phyloP scores from a whole-genome alignment of 1,284 basidiomycete genomes.

The Mycosarcoma maydis region DNA sequence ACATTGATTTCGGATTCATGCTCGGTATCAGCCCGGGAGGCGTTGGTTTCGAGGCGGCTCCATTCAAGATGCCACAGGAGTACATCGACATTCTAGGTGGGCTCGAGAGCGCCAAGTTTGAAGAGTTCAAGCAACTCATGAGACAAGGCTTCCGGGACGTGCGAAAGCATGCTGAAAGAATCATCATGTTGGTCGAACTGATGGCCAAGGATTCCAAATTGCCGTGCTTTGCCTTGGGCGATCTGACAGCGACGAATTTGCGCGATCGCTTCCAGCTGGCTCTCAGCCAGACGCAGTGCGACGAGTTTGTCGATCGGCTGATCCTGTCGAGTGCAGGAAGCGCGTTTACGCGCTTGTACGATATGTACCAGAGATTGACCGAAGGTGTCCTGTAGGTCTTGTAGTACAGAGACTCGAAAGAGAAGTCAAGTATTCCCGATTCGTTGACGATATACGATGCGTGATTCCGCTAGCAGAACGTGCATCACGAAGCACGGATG shows the following conservation, averaged over 20 bases:
- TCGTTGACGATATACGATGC: background rate
- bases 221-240: slow-evolving; percentile 91
- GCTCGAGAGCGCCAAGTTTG: slow-evolving; percentile 78
- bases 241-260: slow-evolving; percentile 84
- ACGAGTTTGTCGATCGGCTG: slow-evolving; percentile 76
- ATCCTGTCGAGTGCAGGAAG: slow-evolving; percentile 58
- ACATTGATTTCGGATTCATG: slow-evolving; percentile 99
- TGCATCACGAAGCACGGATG: no score
- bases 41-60: slow-evolving; percentile 97
- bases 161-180: slow-evolving; percentile 94
- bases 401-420: no score
- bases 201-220: slow-evolving; percentile 96
- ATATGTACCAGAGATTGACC: slow-evolving; percentile 63
- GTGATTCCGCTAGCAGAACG: no score
- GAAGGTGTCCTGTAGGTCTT: slow-evolving; percentile 50
- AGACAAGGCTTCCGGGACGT: slow-evolving; percentile 91
- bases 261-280: slow-evolving; percentile 93
- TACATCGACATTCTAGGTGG: slow-evolving; percentile 97
- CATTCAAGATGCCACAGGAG: slow-evolving; percentile 95
- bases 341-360: slow-evolving; percentile 66
- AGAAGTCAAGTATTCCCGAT: background rate
- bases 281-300: slow-evolving; percentile 84
- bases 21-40: slow-evolving; percentile 85
- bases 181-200: slow-evolving; percentile 92
- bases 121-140: slow-evolving; percentile 87